phyloP scores from a whole-genome alignment of 345 rosid genomes.

The Corymbia maculata region DNA sequence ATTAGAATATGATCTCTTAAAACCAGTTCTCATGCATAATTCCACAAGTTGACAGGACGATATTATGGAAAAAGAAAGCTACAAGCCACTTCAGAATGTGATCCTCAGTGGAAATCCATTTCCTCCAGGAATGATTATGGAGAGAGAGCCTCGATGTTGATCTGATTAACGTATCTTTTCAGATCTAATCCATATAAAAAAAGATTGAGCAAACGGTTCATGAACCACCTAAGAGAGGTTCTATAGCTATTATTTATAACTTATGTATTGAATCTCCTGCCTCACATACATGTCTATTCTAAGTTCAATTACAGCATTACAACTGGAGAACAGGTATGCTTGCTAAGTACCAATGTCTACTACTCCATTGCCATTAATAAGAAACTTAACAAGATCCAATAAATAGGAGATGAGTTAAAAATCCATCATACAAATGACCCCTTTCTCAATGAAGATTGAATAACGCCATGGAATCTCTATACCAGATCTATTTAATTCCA shows the following conservation, averaged over 20 bases:
- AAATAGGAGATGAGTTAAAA: background rate
- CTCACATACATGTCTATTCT: background rate
- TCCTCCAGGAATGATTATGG: background rate
- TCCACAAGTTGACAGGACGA: background rate
- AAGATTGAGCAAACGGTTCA: background rate
- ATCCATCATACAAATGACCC: background rate
- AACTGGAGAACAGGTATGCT: background rate
- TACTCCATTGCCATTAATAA: background rate
- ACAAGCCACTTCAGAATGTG: background rate
- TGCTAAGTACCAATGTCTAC: background rate
- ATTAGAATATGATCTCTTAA: background rate
- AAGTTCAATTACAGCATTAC: background rate
- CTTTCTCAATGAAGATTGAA: background rate
- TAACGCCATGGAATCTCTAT: background rate
- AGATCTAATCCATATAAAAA: background rate
- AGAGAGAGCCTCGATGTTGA: background rate
- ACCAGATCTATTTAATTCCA: background rate
- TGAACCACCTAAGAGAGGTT: background rate
- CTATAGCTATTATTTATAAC: background rate
- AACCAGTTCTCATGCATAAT: background rate
- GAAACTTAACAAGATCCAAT: background rate
- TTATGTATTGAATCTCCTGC: background rate
- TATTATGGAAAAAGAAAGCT: background rate
- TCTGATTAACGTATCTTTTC: background rate
- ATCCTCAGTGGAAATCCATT: background rate